Evolutionary conservation across 441 rosid species (phyloP).

Genomic region (Oxalis stricta): DNA sequence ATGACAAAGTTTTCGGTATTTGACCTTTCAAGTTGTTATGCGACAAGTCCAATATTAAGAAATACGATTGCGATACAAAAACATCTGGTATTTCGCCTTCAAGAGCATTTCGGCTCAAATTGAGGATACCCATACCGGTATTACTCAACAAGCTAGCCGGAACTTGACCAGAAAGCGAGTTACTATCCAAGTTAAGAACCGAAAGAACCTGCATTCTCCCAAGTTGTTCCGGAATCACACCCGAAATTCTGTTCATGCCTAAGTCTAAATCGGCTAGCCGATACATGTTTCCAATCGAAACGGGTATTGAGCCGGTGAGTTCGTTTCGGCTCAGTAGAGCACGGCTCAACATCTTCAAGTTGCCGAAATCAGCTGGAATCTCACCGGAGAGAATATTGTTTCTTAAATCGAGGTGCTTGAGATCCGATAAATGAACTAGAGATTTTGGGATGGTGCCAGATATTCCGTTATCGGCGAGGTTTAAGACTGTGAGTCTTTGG

Average conservation of each 20-base stretch:
- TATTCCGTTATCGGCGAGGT: conserved; percentile 49
- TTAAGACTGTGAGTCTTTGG: conserved; percentile 32
- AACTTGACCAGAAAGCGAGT: conserved; percentile 40
- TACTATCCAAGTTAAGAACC: conserved; percentile 43
- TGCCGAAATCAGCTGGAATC: conserved; percentile 52
- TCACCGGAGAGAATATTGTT: conserved; percentile 38
- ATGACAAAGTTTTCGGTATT: conserved; percentile 42
- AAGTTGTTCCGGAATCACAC: conserved; percentile 36
- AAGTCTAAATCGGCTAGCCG: conserved; percentile 81
- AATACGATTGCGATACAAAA: conserved; percentile 55
- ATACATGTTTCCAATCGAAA: conserved; percentile 34
- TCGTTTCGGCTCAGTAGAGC: conserved; percentile 59
- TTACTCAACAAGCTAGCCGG: conserved; percentile 37
- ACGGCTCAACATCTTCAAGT: conserved; percentile 65
- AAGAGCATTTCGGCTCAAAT: conserved; percentile 58
- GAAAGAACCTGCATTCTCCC: conserved; percentile 74
- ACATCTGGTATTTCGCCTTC: conserved; percentile 68
- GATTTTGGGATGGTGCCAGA: conserved; percentile 47
- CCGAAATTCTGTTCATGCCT: conserved; percentile 41
- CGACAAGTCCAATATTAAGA: conserved; percentile 62
- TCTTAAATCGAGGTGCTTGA: conserved; percentile 50
- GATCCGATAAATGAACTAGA: conserved; percentile 27
- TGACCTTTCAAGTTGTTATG: conserved; percentile 45
- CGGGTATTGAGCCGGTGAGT: conserved; percentile 54
- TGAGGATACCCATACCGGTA: conserved; percentile 45